These are phyloP conservation scores for Globisporangium middletonii DNA, from an alignment of 352 stramenopile species.

Conservation along the genomic window DNA sequence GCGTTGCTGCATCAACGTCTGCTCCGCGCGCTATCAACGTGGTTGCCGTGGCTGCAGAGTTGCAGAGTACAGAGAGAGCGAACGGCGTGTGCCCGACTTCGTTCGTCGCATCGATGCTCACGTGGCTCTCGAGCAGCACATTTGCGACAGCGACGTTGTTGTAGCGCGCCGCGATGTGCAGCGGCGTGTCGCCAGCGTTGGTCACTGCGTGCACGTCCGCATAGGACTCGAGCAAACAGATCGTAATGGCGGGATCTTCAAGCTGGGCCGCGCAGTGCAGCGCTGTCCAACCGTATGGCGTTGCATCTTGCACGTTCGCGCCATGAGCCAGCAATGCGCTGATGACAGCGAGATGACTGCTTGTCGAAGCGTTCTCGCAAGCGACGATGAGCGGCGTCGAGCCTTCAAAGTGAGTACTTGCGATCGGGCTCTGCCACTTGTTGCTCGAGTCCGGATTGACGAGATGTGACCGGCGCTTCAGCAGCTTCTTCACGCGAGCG, in stretches of 20 bases:
- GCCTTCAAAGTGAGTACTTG: too few species aligned
- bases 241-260: not conserved
- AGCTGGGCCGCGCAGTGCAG: too few species aligned
- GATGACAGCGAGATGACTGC: too few species aligned
- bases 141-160: not conserved
- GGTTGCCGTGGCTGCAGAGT: not conserved
- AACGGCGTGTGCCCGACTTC: not conserved
- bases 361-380: too few species aligned
- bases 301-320: not conserved
- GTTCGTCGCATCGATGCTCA: not conserved
- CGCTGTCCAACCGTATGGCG: too few species aligned
- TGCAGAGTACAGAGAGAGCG: not conserved
- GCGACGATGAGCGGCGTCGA: too few species aligned
- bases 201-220: not conserved
- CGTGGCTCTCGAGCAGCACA: too few species aligned
- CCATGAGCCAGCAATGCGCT: not conserved
- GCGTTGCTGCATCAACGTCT: not conserved
- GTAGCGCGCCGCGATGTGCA: not conserved
- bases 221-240: not conserved
- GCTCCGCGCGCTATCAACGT: not conserved
- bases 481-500: not conserved
- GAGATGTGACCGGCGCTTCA: not conserved
- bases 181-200: not conserved
- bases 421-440: too few species aligned
- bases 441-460: too few species aligned